phyloP scores from a whole-genome alignment of 2,329 filamentous ascomycete species.

The Ophiosphaerella herpotricha region DNA sequence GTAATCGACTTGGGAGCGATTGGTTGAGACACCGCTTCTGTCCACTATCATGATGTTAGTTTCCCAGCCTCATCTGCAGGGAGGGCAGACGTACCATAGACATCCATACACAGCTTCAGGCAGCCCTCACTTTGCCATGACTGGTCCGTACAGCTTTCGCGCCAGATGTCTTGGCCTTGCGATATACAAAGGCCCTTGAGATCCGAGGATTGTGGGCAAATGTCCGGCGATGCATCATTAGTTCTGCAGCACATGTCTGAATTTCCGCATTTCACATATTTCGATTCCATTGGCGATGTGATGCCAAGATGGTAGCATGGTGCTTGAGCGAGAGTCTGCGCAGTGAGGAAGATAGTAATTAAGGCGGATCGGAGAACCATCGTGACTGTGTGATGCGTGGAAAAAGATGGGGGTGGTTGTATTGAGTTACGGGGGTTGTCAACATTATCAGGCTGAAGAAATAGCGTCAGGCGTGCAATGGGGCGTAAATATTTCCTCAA shows the following conservation, averaged over 20 bases:
- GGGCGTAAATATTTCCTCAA: too few relatives aligned
- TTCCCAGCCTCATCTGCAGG: not conserved
- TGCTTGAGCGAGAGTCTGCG: not conserved
- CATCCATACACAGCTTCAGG: not conserved
- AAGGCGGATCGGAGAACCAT: too few relatives aligned
- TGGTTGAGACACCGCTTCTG: not conserved
- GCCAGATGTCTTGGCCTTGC: not conserved
- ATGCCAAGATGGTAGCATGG: not conserved
- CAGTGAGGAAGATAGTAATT: not conserved
- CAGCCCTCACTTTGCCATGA: not conserved
- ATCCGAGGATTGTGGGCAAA: not conserved
- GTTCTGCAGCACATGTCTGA: not conserved
- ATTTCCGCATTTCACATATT: not conserved
- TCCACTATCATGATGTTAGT: not conserved
- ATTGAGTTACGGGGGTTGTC: too few relatives aligned
- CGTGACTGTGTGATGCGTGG: too few relatives aligned
- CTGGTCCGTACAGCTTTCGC: not conserved
- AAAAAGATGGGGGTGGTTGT: too few relatives aligned
- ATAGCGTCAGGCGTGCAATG: too few relatives aligned
- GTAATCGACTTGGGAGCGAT: not conserved
- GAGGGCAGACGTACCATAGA: not conserved
- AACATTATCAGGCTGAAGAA: too few relatives aligned
- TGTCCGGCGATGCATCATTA: not conserved
- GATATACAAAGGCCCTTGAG: not conserved
- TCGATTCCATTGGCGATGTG: not conserved